Evolutionary conservation across 2,329 filamentous ascomycete species (phyloP).

Genomic region (Aspergillus niger): DNA sequence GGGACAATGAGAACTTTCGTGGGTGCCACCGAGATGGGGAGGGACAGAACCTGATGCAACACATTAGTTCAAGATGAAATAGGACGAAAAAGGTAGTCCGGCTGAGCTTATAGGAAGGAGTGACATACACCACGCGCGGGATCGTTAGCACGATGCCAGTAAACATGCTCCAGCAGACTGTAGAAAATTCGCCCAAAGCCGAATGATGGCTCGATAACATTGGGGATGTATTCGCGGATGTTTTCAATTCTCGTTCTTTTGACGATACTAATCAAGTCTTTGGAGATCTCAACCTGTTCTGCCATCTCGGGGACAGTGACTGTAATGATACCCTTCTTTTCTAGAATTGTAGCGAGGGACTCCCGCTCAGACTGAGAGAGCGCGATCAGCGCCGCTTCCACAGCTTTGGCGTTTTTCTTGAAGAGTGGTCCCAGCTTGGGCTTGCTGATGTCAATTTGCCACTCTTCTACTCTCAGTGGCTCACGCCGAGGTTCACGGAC

Average conservation of each 20-base stretch:
- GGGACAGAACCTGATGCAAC: conserved; percentile 64
- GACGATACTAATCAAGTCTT: conserved; percentile 80
- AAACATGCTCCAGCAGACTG: conserved; percentile 88
- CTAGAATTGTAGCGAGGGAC: conserved; percentile 75
- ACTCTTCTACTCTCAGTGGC: conserved; percentile 81
- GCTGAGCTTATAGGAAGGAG: neutral
- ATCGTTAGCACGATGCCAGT: conserved; percentile 85
- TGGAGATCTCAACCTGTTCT: conserved; percentile 76
- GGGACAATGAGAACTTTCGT: conserved; percentile 94
- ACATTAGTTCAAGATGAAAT: conserved; percentile 9
- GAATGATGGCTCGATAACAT: conserved; percentile 96
- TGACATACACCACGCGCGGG: conserved; percentile 81
- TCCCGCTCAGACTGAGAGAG: conserved; percentile 79
- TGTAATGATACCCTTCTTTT: conserved; percentile 62
- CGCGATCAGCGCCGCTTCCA: conserved; percentile 75
- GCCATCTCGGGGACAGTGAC: conserved; percentile 40
- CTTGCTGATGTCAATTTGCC: conserved; percentile 83
- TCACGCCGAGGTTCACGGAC: conserved; percentile 80
- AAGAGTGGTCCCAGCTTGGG: conserved; percentile 95
- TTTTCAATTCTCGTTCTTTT: conserved; percentile 81
- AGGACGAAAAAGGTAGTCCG: too few species aligned
- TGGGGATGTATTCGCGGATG: conserved; percentile 86
- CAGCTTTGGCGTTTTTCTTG: conserved; percentile 88
- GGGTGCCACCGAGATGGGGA: conserved; percentile 76
- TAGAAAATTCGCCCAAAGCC: conserved; percentile 95